Percentiles rank a stretch among this genome's conserved stretches.
Evolutionary conservation across 2,329 filamentous ascomycete genomes (phyloP).

Genomic region (Ophiostoma fasciatum): DNA sequence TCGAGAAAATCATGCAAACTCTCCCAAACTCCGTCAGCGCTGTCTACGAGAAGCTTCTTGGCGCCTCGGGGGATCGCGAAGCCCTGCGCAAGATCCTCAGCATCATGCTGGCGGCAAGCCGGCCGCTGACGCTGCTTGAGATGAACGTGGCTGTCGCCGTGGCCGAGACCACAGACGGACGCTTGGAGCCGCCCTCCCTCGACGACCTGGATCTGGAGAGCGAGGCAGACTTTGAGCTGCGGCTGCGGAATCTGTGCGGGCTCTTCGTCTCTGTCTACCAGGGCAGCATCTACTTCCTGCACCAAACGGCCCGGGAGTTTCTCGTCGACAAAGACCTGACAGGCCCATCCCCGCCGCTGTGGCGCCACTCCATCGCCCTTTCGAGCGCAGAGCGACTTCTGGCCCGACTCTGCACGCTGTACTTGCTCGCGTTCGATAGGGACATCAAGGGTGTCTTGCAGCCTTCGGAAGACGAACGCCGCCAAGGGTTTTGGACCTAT

Average conservation of each 20-base stretch:
- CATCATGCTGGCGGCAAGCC: conserved; percentile 15
- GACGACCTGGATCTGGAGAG: conserved; percentile 13
- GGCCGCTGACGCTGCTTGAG: conserved; percentile 16
- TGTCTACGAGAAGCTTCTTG: conserved; percentile 11
- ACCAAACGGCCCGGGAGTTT: conserved; percentile 21
- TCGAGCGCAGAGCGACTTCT: too few species aligned
- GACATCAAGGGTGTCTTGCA: too few species aligned
- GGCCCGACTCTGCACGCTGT: too few species aligned
- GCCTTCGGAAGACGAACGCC: too few species aligned
- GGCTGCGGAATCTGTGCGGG: conserved; percentile 16
- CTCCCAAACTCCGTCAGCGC: conserved; percentile 14
- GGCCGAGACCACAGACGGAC: too few species aligned
- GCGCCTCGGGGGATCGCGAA: conserved; percentile 8
- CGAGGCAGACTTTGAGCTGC: conserved; percentile 10
- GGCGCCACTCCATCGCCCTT: conserved; percentile 13
- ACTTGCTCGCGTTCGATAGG: too few species aligned
- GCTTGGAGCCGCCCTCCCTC: not conserved
- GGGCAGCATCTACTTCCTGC: conserved; percentile 17
- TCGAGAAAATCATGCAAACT: conserved; percentile 8
- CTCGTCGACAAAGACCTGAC: conserved; percentile 2
- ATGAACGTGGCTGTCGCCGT: conserved; percentile 17
- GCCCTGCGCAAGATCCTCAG: conserved; percentile 12
- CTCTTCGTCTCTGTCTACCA: conserved; percentile 17
- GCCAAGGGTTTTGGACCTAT: too few species aligned
- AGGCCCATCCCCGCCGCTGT: conserved; percentile 1